These are phyloP conservation scores for Cryptosporidium andersoni DNA, from an alignment of 169 alveolate genomes.

Conservation along the genomic window DNA sequence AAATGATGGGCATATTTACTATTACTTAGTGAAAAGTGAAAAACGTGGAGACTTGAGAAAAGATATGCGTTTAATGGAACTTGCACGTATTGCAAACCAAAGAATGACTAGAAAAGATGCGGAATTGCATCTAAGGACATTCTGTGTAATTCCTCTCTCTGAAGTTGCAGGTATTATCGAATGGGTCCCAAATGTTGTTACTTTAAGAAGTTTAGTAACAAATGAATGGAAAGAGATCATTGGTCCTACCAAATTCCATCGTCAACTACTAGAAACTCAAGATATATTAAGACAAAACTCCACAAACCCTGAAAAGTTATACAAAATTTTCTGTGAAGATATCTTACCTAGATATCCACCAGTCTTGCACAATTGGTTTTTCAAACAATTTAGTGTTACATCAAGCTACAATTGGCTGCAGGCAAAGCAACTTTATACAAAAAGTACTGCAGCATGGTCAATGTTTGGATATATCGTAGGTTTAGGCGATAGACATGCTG, in stretches of 20 bases:
- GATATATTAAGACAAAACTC: slow-evolving; percentile 80
- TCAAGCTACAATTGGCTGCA: slow-evolving; percentile 89
- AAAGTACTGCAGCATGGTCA: slow-evolving; percentile 93
- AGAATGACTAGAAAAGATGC: slow-evolving; percentile 34
- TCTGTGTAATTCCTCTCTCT: slow-evolving; percentile 88
- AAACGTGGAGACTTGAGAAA: slow-evolving; percentile 90
- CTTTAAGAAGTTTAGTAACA: slow-evolving; percentile 76
- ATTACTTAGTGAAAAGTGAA: slow-evolving; percentile 88
- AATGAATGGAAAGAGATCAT: slow-evolving; percentile 81
- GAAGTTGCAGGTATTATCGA: slow-evolving; percentile 92
- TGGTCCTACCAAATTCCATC: slow-evolving; percentile 81
- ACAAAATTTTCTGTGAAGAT: slow-evolving; percentile 82
- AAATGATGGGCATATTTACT: slow-evolving; percentile 87
- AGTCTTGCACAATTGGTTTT: slow-evolving; percentile 74
- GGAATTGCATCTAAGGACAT: slow-evolving; percentile 74
- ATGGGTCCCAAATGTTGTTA: slow-evolving; percentile 91
- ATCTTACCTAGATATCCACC: slow-evolving; percentile 80
- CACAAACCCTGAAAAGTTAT: slow-evolving; percentile 76
- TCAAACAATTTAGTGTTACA: slow-evolving; percentile 73
- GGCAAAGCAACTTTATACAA: slow-evolving; percentile 87
- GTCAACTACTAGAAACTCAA: slow-evolving; percentile 83
- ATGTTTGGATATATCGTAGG: slow-evolving; percentile 97
- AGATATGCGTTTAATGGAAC: slow-evolving; percentile 94
- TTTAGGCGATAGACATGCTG: slow-evolving; percentile 97
- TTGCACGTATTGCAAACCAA: slow-evolving; percentile 69